Evolutionary conservation across 768 basidiomycete genomes (phyloP), one percentile per base, ranked within the genome.

Genomic region (Amanita fuliginea): DNA sequence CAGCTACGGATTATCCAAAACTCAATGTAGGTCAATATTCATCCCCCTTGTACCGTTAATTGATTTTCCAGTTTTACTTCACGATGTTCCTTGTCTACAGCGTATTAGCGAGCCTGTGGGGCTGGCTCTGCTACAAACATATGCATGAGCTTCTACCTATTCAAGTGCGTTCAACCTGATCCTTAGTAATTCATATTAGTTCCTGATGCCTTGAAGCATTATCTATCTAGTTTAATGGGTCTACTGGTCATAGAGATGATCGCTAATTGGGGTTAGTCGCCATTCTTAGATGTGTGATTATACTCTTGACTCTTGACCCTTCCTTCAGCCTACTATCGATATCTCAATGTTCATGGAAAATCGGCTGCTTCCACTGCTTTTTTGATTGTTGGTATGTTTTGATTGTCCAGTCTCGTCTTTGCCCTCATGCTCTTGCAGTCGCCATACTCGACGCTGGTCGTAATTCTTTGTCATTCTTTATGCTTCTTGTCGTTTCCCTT

Each of bases 1-100:
- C 95, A 10, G 93, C 94, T 5, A 77, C 87, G 4, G 96, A 99
- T 62, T 96, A 97, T 64, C 96, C 96, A 9, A 98, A 98, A 80
- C 88, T 98, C 62, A 84, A 80, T 51, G 93, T 96, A 63, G 58
- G 88, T 64, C 11, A 36, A 35, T 40, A n/a, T 42, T 8, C 16
- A n/a, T 34, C 33, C 49, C 45, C 19, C 45, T 28, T 40, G 16
- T 56, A 35, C 47, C 44, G 16, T 40, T 26, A 24, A 19, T 41
- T 28, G 19, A 7, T 10, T 16, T 36, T 42, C 30, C 33, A 94
- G 92, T 96, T 96, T 65, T 96, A 96, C 67, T 77, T 92, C 49
- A 63, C 66, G 19, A 81, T 98, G 77, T 86, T 88, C 63, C 59
- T 92, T 34, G 67, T 83, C n/a, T 98, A 98, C 62, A 60, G 72